Base-by-base conservation (phyloP, 1,284 basidiomycete genomes). In the Rhodotorula sp. region DNA sequence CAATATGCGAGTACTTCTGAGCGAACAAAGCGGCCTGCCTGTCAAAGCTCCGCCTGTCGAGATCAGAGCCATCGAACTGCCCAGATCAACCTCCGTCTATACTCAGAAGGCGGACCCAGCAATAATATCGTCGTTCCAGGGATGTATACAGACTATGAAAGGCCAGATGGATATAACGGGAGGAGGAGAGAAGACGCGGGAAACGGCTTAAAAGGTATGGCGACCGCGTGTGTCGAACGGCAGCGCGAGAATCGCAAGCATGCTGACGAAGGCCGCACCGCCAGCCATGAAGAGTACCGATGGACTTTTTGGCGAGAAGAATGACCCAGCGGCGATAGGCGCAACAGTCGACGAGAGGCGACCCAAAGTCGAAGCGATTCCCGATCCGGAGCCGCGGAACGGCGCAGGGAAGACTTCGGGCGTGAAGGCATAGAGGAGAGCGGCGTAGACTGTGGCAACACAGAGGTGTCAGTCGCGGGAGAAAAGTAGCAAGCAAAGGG, bases 301-400 rank as follows among this genome's bases (percentile, higher is more conserved):
- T 44, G 39, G 39, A 15, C 13, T 44, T 36, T 13, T 36, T 6
- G 36, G 36, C 13, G 36, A 36, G 52, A 66, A 78, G 30, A 79
- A 64, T 6, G 72, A 72, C n/a, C 77, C 77, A 0, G 76, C 78
- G 2, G 77, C 77, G 6, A 79, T 52, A 0, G 79, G 79, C 0
- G 79, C 79, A 6, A 79, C 76, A 51, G 78, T 79, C 44, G 73
- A 70, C 6, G 77, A 67, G 0, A 80, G 57, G 17, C 79, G 68
- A 4, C 79, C 79, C 17, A 80, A 66, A 0, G 78, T 78, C 0
- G 77, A 77, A 0, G 78, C 77, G 5, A 77, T 63, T 0, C 80
- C 80, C 24, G 69, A 69, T 0, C 77, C 80, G 0, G 76, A 79
- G 1, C 80, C 80, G 47, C 80, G 71, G 2, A 79, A 76, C 29